A percentile compares a stretch with the other conserved stretches of the same genome.
phyloP scores from a whole-genome alignment of 495 filamentous ascomycete species.

The Saxophila tyrrhenica region DNA sequence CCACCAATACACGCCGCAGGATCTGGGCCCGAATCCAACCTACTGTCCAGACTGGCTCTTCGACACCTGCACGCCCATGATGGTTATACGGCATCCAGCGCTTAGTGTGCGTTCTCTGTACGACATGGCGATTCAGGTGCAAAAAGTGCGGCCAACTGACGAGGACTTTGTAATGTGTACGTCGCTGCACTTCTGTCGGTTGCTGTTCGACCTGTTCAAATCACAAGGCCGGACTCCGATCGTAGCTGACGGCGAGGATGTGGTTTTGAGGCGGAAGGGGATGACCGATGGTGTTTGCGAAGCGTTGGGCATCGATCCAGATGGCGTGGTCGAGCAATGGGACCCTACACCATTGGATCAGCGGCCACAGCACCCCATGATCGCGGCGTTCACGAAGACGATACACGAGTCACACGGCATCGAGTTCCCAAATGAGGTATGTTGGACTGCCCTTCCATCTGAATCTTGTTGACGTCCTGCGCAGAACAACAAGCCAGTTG shows the following conservation, averaged over 20 bases:
- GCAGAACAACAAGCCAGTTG: background rate
- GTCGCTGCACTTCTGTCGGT: background rate
- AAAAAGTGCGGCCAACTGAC: background rate
- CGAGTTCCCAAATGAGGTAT: too few species aligned
- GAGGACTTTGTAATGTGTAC: background rate
- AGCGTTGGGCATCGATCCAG: background rate
- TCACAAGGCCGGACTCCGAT: background rate
- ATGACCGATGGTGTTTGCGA: background rate
- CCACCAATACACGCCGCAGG: background rate
- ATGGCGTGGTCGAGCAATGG: background rate
- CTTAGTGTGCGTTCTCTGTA: background rate
- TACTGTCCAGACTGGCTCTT: background rate
- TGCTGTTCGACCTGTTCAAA: background rate
- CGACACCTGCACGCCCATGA: background rate
- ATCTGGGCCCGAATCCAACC: background rate
- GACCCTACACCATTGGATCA: background rate
- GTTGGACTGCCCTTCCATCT: background rate
- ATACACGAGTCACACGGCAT: background rate
- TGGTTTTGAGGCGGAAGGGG: background rate
- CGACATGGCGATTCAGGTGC: background rate
- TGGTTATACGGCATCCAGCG: background rate
- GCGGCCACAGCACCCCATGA: background rate
- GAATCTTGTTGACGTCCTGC: background rate
- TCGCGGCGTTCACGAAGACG: background rate
- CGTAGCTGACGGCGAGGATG: background rate